These are phyloP conservation scores for Anaeromyces robustus DNA, from an alignment of 192 early-diverging fungal species.

Conservation along the genomic window DNA sequence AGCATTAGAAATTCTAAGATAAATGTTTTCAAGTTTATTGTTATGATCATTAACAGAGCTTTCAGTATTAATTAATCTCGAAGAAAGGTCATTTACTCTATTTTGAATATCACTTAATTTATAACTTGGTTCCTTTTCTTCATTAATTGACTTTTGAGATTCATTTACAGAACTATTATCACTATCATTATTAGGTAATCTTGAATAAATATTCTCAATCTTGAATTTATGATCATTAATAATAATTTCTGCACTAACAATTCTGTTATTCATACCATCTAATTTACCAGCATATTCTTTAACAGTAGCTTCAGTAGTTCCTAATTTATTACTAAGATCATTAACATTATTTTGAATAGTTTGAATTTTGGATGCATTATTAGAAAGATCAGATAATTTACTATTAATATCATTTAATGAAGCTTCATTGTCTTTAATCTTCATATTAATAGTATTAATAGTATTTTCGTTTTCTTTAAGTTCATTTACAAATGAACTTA, in stretches of 20 bases:
- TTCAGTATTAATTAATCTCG: neutral
- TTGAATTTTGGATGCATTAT: neutral
- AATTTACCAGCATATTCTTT: neutral
- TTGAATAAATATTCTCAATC: neutral
- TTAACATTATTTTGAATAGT: neutral
- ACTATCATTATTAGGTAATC: neutral
- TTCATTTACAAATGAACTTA: neutral
- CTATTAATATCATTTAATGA: neutral
- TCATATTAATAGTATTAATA: neutral
- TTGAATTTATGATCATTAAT: neutral
- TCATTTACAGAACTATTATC: neutral
- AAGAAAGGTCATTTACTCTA: neutral
- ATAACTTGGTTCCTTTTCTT: neutral
- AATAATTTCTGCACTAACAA: neutral
- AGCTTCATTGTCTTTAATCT: neutral
- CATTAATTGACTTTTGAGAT: neutral
- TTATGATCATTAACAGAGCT: neutral
- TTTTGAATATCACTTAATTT: neutral
- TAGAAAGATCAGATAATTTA: neutral
- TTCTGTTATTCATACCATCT: neutral
- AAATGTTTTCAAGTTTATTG: neutral
- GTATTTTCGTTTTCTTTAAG: neutral
- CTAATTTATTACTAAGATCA: neutral
- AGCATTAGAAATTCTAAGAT: neutral
- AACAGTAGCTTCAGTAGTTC: neutral